Conservation (phyloP, 2,329 filamentous ascomycete species). For the Lachnellula cervina region DNA sequence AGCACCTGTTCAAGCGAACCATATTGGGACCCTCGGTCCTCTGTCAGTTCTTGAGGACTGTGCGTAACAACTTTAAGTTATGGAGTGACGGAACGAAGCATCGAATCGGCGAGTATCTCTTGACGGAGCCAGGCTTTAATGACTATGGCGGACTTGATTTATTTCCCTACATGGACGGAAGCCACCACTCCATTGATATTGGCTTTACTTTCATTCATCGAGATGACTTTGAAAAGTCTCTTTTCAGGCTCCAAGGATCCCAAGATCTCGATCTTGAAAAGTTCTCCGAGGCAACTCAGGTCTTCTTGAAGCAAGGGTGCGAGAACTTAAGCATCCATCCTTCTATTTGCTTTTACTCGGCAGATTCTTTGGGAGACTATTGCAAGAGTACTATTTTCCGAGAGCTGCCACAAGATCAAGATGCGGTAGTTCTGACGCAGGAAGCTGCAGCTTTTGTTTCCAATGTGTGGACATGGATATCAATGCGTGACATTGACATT, state of each 20-base stretch:
- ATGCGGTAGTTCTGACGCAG: conserved; percentile 7
- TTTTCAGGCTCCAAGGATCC: conserved; percentile 14
- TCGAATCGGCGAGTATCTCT: conserved; percentile 18
- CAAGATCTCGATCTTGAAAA: conserved; percentile 16
- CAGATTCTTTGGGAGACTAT: conserved; percentile 12
- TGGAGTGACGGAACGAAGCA: conserved; percentile 12
- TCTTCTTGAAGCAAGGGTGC: conserved; percentile 6
- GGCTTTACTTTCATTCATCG: conserved; percentile 14
- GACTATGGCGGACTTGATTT: conserved; percentile 14
- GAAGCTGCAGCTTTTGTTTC: conserved; percentile 6
- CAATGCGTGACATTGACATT: conserved; percentile 8
- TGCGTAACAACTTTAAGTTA: neutral
- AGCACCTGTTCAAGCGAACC: conserved; percentile 10
- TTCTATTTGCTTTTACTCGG: conserved; percentile 18
- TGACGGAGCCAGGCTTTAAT: conserved; percentile 5
- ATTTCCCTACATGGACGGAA: conserved; percentile 23
- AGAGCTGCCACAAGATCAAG: conserved; percentile 2
- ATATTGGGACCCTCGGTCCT: conserved; percentile 11
- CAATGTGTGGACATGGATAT: conserved; percentile 19
- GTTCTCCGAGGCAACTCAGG: conserved; percentile 4
- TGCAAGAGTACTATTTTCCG: conserved; percentile 11
- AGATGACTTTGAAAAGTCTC: conserved; percentile 14
- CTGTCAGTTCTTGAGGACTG: conserved; percentile 9
- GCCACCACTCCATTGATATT: conserved; percentile 13
- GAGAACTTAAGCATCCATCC: conserved; percentile 5